phyloP scores from a whole-genome alignment of 805 yeast species.

The Schizosaccharomyces octosporus region DNA sequence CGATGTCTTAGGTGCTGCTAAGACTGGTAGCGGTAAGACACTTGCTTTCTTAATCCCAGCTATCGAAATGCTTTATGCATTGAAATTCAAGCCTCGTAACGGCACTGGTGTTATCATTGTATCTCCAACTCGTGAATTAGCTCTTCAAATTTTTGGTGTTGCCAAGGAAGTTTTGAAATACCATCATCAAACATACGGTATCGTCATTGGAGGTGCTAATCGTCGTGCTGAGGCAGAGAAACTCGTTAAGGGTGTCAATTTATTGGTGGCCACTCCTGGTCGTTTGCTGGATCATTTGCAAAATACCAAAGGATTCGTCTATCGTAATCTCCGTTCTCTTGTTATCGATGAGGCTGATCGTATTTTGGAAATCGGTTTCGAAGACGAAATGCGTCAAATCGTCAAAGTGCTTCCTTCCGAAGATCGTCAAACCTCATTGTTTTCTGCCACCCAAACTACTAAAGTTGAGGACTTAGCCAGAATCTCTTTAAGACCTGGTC shows the following conservation, averaged over 20 bases:
- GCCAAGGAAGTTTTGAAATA: conserved; percentile 78
- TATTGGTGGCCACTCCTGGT: conserved; percentile 93
- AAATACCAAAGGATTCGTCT: conserved; percentile 38
- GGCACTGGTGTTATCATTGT: conserved; percentile 94
- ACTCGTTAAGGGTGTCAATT: conserved; percentile 73
- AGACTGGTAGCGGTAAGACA: conserved; percentile 96
- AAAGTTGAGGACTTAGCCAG: conserved; percentile 96
- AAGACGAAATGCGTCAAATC: conserved; percentile 95
- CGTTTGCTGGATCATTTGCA: conserved; percentile 88
- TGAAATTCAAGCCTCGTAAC: conserved; percentile 88
- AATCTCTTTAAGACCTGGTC: conserved; percentile 82
- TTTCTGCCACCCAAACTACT: conserved; percentile 98
- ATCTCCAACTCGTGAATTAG: conserved; percentile 93
- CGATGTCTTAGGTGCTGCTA: conserved; percentile 97
- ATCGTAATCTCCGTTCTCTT: conserved; percentile 79
- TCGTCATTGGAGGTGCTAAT: conserved; percentile 95
- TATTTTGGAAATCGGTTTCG: conserved; percentile 91
- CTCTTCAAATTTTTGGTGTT: conserved; percentile 91
- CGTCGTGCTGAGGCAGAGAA: conserved; percentile 94
- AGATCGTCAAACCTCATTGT: conserved; percentile 85
- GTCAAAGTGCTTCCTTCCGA: conserved; percentile 66
- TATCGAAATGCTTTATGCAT: conserved; percentile 65
- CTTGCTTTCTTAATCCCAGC: conserved; percentile 90
- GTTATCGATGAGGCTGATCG: conserved; percentile 96
- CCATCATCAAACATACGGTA: conserved; percentile 84